Percentiles rank a stretch among this genome's conserved stretches.
Conservation (phyloP, 2,329 filamentous ascomycete genomes). For the Fusarium continuum region DNA sequence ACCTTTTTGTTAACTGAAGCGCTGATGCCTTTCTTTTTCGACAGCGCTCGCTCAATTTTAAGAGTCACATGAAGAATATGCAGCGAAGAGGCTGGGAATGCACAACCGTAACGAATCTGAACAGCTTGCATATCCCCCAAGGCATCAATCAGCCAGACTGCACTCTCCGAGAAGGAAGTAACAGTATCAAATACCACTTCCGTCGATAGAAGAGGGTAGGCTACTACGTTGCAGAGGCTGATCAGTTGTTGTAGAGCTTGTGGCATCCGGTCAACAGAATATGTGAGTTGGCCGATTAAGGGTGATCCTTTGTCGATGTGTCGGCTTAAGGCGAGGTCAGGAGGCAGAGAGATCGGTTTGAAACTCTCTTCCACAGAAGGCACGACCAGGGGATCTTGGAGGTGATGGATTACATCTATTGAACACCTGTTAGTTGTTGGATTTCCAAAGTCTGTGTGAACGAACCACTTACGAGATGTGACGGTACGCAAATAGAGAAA, state of each 20-base stretch:
- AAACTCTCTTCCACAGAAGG: slow-evolving; percentile 43
- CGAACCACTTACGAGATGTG: slow-evolving; percentile 54
- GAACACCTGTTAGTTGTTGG: not conserved
- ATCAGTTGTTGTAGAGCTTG: slow-evolving; percentile 59
- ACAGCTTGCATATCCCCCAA: slow-evolving; percentile 54
- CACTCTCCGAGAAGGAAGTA: slow-evolving; percentile 51
- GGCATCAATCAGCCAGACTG: slow-evolving; percentile 61
- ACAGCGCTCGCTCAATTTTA: slow-evolving; percentile 44
- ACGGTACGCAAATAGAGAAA: slow-evolving; percentile 59
- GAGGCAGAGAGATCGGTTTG: slow-evolving; percentile 51
- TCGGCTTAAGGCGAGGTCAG: slow-evolving; percentile 49
- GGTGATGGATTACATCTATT: slow-evolving; percentile 47
- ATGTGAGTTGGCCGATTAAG: slow-evolving; percentile 47
- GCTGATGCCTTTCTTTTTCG: slow-evolving; percentile 20
- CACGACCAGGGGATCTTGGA: slow-evolving; percentile 47
- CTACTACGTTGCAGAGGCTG: slow-evolving; percentile 56
- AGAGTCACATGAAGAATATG: slow-evolving; percentile 51
- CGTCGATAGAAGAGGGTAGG: slow-evolving; percentile 51
- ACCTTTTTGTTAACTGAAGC: slow-evolving; percentile 49
- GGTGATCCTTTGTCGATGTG: slow-evolving; percentile 44
- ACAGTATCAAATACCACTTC: slow-evolving; percentile 46
- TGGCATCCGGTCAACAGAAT: slow-evolving; percentile 51
- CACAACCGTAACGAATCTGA: slow-evolving; percentile 51
- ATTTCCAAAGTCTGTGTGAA: not conserved
- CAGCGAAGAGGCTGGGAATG: slow-evolving; percentile 46